These are phyloP conservation scores for Dothidotthia symphoricarpi DNA, from an alignment of 2,329 filamentous ascomycete species.

Conservation along the genomic window DNA sequence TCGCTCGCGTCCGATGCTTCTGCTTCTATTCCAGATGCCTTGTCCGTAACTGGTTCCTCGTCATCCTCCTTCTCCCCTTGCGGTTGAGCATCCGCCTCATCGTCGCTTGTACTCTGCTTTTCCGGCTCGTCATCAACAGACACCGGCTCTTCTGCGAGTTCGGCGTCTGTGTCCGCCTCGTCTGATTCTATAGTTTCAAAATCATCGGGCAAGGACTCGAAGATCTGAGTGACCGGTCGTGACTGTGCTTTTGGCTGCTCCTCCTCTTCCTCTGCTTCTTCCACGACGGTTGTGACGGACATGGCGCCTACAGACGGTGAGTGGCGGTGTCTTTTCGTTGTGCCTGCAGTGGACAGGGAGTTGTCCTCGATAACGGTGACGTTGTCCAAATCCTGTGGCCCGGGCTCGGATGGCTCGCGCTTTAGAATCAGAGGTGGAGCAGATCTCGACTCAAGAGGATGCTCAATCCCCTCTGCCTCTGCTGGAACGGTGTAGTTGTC, in stretches of 20 bases:
- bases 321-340: conserved; percentile 79
- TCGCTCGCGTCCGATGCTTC: conserved; percentile 1
- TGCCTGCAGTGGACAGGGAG: conserved; percentile 59
- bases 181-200: conserved; percentile 1
- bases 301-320: conserved; percentile 73
- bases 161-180: conserved; percentile 3
- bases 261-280: conserved; percentile 74
- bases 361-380: conserved; percentile 31
- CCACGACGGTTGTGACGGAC: conserved; percentile 75
- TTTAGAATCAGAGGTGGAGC: conserved; percentile 37
- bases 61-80: background rate
- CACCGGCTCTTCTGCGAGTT: conserved; percentile 1
- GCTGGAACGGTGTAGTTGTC: conserved; percentile 95
- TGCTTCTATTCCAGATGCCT: background rate
- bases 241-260: conserved; percentile 13
- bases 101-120: conserved; percentile 7
- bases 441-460: conserved; percentile 46
- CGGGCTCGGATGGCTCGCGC: conserved; percentile 33
- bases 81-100: background rate
- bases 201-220: conserved; percentile 14
- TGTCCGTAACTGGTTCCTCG: conserved; percentile 6
- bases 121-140: background rate
- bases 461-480: conserved; percentile 76
- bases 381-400: conserved; percentile 19
- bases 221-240: conserved; percentile 19